Evolutionary conservation across 768 basidiomycete species (phyloP).

Genomic region (Termitomyces sp.): DNA sequence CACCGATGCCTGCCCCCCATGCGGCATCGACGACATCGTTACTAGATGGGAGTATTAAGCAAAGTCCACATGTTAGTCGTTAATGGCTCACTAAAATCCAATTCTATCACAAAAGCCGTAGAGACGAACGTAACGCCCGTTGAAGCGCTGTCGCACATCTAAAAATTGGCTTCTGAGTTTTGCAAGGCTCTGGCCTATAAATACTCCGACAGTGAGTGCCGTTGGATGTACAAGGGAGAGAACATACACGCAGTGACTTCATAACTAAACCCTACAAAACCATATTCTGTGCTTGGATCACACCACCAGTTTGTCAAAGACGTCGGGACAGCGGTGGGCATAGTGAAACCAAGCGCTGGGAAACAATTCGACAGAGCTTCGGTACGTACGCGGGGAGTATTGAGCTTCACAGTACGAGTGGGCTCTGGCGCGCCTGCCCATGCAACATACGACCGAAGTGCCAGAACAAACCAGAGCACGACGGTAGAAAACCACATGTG

Average conservation of each 20-base stretch:
- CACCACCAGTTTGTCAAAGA: constrained; percentile 63
- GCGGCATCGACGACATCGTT: constrained; percentile 65
- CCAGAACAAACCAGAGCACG: background rate
- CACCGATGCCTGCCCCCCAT: constrained; percentile 62
- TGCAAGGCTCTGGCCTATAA: constrained; percentile 50
- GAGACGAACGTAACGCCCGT: constrained; percentile 61
- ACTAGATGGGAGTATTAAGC: constrained; percentile 13
- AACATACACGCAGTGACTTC: constrained; percentile 56
- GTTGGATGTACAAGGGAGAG: background rate
- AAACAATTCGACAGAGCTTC: constrained; percentile 16
- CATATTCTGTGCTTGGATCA: constrained; percentile 56
- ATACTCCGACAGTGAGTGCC: background rate
- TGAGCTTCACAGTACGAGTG: constrained; percentile 7
- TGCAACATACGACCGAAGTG: background rate
- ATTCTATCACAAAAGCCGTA: constrained; percentile 42
- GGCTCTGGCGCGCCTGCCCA: constrained; percentile 9
- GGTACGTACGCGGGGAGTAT: background rate
- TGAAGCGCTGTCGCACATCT: constrained; percentile 54
- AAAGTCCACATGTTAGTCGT: background rate
- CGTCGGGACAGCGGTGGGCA: constrained; percentile 45
- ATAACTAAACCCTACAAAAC: constrained; percentile 75
- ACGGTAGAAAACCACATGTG: constrained; percentile 6
- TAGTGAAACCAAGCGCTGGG: constrained; percentile 23
- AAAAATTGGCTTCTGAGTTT: constrained; percentile 51
- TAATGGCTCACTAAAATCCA: constrained; percentile 39